These are phyloP conservation scores for Pisolithus orientalis DNA, from an alignment of 768 basidiomycete species.

Conservation along the genomic window DNA sequence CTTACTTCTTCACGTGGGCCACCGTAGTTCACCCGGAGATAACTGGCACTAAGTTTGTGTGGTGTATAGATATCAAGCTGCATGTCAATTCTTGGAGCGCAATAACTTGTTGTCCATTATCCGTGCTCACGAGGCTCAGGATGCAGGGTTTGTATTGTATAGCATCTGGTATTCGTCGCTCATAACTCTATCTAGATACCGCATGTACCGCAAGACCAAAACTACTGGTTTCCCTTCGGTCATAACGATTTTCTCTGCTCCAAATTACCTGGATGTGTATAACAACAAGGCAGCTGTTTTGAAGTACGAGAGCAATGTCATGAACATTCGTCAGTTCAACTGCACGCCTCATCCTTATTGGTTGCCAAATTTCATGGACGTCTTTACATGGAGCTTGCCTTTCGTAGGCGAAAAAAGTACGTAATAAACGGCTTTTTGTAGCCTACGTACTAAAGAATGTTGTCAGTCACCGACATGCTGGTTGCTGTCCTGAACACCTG, in stretches of 20 bases:
- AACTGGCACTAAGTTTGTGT: slow-evolving; percentile 1
- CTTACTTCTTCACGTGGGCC: slow-evolving; percentile 84
- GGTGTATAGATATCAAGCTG: slow-evolving; percentile 77
- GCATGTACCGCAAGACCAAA: slow-evolving; percentile 99
- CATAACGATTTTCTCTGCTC: slow-evolving; percentile 99
- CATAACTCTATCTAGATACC: slow-evolving; percentile 50
- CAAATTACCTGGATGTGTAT: slow-evolving; percentile 97
- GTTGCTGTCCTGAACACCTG: slow-evolving; percentile 95
- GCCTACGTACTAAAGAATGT: not conserved
- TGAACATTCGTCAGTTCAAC: slow-evolving; percentile 98
- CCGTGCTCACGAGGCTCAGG: slow-evolving; percentile 96
- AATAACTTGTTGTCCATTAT: slow-evolving; percentile 97
- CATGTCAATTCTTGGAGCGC: slow-evolving; percentile 94
- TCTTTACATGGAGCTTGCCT: slow-evolving; percentile 97
- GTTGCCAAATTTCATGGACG: slow-evolving; percentile 99
- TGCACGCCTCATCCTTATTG: slow-evolving; percentile 95
- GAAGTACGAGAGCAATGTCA: slow-evolving; percentile 98
- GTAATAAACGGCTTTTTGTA: slow-evolving; percentile 10
- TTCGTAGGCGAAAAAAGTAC: slow-evolving; percentile 97
- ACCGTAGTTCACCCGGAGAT: not conserved
- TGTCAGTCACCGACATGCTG: slow-evolving; percentile 93
- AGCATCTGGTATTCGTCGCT: not conserved
- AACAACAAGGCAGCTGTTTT: slow-evolving; percentile 99
- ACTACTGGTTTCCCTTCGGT: slow-evolving; percentile 98
- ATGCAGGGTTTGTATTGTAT: slow-evolving; percentile 70